phyloP scores from a whole-genome alignment of 2,329 filamentous ascomycete species.

The Talaromyces funiculosus region DNA sequence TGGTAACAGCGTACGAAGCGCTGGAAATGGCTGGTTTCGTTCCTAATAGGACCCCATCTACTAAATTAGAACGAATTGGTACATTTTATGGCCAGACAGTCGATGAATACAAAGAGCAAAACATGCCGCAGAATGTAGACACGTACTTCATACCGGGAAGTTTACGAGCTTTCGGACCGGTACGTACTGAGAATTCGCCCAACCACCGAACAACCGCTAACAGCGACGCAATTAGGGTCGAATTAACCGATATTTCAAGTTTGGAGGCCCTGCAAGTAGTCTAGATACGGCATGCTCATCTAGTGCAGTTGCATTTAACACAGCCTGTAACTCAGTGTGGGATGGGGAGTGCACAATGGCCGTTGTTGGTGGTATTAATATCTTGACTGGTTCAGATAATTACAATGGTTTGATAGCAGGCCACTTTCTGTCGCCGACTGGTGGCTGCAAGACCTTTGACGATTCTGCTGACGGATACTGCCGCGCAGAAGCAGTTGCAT shows the following conservation, averaged over 20 bases:
- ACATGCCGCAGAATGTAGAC: slow-evolving; percentile 62
- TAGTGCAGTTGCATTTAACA: slow-evolving; percentile 51
- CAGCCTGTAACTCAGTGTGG: slow-evolving; percentile 65
- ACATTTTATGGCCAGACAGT: slow-evolving; percentile 63
- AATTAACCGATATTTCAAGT: background rate
- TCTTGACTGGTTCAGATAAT: slow-evolving; percentile 74
- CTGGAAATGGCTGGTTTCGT: slow-evolving; percentile 72
- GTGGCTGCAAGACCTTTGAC: slow-evolving; percentile 74
- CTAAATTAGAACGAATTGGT: slow-evolving; percentile 55
- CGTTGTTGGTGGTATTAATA: slow-evolving; percentile 66
- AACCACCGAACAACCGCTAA: too few species aligned
- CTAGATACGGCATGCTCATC: slow-evolving; percentile 69
- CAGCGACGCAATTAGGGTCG: too few species aligned
- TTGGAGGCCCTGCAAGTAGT: slow-evolving; percentile 59
- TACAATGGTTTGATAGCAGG: slow-evolving; percentile 69
- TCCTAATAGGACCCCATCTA: slow-evolving; percentile 61
- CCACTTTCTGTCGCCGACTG: slow-evolving; percentile 69
- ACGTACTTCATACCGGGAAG: slow-evolving; percentile 59
- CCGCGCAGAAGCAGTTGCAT: slow-evolving; percentile 68
- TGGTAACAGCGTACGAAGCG: slow-evolving; percentile 70
- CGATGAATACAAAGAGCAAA: slow-evolving; percentile 59
- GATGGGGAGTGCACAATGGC: slow-evolving; percentile 74
- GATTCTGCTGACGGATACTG: slow-evolving; percentile 77
- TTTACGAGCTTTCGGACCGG: slow-evolving; percentile 16
- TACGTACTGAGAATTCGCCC: slow-evolving; percentile 30